Evolutionary conservation across 2,329 filamentous ascomycete genomes (phyloP), one percentile per base, ranked within the genome.

Genomic region (Claviceps capensis): DNA sequence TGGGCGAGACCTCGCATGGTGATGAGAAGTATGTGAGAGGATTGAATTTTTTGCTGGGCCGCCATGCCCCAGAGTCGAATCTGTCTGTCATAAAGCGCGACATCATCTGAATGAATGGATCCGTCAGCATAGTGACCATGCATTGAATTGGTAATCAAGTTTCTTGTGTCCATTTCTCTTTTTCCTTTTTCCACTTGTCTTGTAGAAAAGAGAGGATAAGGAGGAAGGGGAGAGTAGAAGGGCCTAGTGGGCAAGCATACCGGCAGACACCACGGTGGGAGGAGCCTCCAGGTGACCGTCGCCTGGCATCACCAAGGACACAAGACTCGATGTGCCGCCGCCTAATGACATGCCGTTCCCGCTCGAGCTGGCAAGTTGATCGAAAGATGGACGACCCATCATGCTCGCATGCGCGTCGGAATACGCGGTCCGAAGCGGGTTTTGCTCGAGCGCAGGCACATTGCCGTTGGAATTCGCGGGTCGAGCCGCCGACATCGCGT

Each of bases 1-100:
- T 91, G 94, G 53, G 86, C 89, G 16, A 98, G 79, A 1, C 86
- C 89, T 63, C 86, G 87, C 67, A 95, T 82, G 34, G 83, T 89
- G 59, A 98, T 84, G 56, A 98, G 80, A 46, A 97, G 82, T 59
- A 98, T 85, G 62, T 89, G 89, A 54, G 93, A 88, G 54, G 79
- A 86, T 60, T 91, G 88, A 53, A 98, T 89, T 64, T 86, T 88
- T 65, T 95, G 86, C 67, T 98, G 93, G 6, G 93, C 93, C 62
- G 93, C 83, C 63, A 97, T 87, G 44, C 93, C 93, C 93, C 93
- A 98, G 34, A 98, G 82, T 51, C 93, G 85, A 62, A 98, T 96
- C 67, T 98, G 93, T 48, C 93, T 84, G 70, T 98, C 93, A 66
- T 98, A 98, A 5, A 97, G 81, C 14, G 91, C 93, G 62, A 97